Evolutionary conservation across 208 protist genomes (phyloP).

Genomic region (Phytomonas francai): DNA sequence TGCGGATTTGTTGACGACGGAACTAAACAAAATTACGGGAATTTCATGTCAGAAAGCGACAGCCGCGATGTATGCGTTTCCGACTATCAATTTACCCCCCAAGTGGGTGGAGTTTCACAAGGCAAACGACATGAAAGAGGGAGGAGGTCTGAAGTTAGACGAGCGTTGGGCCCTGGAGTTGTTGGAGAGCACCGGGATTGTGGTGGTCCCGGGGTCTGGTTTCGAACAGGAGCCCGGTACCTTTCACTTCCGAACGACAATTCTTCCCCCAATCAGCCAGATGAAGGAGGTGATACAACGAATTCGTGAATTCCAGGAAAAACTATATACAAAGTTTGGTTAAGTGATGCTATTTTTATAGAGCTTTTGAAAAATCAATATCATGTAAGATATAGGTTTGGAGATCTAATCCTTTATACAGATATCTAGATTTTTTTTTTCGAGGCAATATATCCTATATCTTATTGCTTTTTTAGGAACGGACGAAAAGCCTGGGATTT

Average conservation of each 20-base stretch:
- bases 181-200: constrained; percentile 93
- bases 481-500: too few species aligned
- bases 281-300: constrained; percentile 86
- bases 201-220: constrained; percentile 93
- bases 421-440: neutral
- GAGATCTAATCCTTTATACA: neutral
- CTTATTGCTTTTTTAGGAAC: neutral
- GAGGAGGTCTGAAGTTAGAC: constrained; percentile 81
- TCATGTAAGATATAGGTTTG: constrained; percentile 5
- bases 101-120: constrained; percentile 66
- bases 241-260: constrained; percentile 98
- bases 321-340: constrained; percentile 45
- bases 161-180: constrained; percentile 94
- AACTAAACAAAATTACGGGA: constrained; percentile 90
- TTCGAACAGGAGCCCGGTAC: constrained; percentile 95
- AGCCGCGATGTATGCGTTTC: constrained; percentile 99
- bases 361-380: constrained; percentile 1
- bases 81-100: constrained; percentile 82
- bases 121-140: constrained; percentile 51
- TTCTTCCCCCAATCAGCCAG: constrained; percentile 95
- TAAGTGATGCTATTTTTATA: neutral
- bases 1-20: constrained; percentile 59
- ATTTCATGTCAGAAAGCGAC: constrained; percentile 89
- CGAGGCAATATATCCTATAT: constrained; percentile 1
- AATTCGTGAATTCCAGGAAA: constrained; percentile 61